phyloP scores from a whole-genome alignment of 768 basidiomycete species.

The Lactarius sanguifluus region DNA sequence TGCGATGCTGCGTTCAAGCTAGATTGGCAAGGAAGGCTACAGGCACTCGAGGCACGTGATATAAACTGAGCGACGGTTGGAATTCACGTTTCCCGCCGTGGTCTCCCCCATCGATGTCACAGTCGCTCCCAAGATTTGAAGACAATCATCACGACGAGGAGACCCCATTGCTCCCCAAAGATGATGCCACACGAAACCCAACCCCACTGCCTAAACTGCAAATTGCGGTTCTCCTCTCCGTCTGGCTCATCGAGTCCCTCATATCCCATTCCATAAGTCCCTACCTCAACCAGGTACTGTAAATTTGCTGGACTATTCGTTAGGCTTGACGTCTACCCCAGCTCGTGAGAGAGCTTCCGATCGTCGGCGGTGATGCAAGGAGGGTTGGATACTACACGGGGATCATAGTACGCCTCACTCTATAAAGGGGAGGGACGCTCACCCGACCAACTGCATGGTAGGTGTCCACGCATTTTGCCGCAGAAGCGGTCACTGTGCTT shows the following conservation, averaged over 20 bases:
- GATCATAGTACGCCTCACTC: neutral
- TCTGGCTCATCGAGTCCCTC: neutral
- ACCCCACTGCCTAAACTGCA: neutral
- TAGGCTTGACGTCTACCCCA: neutral
- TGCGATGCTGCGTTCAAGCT: too few species aligned
- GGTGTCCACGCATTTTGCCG: neutral
- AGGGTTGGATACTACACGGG: neutral
- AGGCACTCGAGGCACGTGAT: too few species aligned
- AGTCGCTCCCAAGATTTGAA: neutral
- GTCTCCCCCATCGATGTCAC: neutral
- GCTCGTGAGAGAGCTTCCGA: neutral
- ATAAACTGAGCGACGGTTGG: too few species aligned
- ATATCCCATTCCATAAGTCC: neutral
- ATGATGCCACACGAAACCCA: neutral
- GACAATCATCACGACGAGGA: neutral
- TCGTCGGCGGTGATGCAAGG: neutral
- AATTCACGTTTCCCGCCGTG: too few species aligned
- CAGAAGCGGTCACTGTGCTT: neutral
- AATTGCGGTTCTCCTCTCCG: neutral
- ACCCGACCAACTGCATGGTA: neutral
- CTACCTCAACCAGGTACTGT: neutral
- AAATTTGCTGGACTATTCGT: neutral
- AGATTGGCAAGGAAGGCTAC: too few species aligned
- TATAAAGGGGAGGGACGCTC: neutral
- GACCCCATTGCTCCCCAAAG: neutral